phyloP scores from a whole-genome alignment of 768 basidiomycete genomes.

The Lactifluus echinatus region DNA sequence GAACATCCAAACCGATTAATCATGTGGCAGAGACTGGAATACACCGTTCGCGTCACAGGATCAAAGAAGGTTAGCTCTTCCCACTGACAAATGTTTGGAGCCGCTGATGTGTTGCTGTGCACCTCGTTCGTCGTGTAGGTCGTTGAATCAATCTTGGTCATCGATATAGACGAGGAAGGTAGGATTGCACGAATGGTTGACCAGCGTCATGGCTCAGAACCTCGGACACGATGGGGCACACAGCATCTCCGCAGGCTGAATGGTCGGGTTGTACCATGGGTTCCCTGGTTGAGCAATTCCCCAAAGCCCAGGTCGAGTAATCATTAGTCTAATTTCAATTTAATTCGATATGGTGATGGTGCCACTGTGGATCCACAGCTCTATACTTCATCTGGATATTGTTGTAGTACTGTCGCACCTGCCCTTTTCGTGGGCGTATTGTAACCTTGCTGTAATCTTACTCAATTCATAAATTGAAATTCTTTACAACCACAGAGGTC shows the following conservation, averaged over 20 bases:
- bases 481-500: too few relatives aligned
- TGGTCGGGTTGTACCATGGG: too few relatives aligned
- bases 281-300: too few relatives aligned
- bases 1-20: conserved; percentile 50
- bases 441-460: too few relatives aligned
- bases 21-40: conserved; percentile 52
- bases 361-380: neutral
- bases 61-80: conserved; percentile 38
- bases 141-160: conserved; percentile 50
- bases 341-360: neutral
- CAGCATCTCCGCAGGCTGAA: too few relatives aligned
- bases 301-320: conserved; percentile 31
- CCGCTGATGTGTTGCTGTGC: too few relatives aligned
- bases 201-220: too few relatives aligned
- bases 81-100: neutral
- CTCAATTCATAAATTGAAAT: too few relatives aligned
- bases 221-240: too few relatives aligned
- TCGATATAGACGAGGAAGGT: conserved; percentile 55
- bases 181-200: too few relatives aligned
- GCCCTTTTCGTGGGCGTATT: too few relatives aligned
- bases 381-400: neutral
- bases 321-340: conserved; percentile 10
- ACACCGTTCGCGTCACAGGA: conserved; percentile 44
- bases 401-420: too few relatives aligned
- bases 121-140: conserved; percentile 29